Conservation (phyloP, 1,284 basidiomycete species). For the Gomphus sp. region DNA sequence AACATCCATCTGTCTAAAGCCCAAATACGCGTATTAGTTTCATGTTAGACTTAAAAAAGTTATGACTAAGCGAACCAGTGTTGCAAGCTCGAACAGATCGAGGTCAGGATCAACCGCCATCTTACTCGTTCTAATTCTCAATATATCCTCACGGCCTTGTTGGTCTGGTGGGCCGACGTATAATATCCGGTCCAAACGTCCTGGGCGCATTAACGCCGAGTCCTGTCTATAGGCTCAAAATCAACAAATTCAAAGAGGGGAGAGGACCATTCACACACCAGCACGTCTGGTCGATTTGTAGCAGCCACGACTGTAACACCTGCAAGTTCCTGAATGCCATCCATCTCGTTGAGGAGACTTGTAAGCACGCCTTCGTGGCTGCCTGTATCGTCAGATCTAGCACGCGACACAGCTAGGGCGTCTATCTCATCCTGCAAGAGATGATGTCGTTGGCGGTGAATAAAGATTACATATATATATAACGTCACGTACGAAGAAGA, state of each 20-base stretch:
- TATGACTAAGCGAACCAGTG: slow-evolving; percentile 44
- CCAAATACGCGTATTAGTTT: background rate
- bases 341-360: slow-evolving; percentile 95
- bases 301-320: slow-evolving; percentile 95
- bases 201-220: slow-evolving; percentile 89
- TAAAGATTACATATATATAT: background rate
- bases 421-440: slow-evolving; percentile 90
- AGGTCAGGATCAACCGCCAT: slow-evolving; percentile 78
- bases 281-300: slow-evolving; percentile 90
- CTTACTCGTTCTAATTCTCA: slow-evolving; percentile 63
- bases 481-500: slow-evolving; percentile 79
- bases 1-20: slow-evolving; percentile 83
- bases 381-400: slow-evolving; percentile 43
- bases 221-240: slow-evolving; percentile 45
- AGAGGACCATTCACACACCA: slow-evolving; percentile 43
- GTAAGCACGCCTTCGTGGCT: slow-evolving; percentile 87
- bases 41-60: background rate
- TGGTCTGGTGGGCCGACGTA: slow-evolving; percentile 91
- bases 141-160: slow-evolving; percentile 73
- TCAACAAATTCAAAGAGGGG: background rate
- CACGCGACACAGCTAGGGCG: slow-evolving; percentile 78
- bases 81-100: slow-evolving; percentile 63
- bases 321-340: slow-evolving; percentile 88
- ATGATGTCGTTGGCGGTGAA: background rate
- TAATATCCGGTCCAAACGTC: slow-evolving; percentile 89